These are phyloP conservation scores for Arthrobotrys iridis DNA, from an alignment of 2,329 filamentous ascomycete species.

Conservation along the genomic window DNA sequence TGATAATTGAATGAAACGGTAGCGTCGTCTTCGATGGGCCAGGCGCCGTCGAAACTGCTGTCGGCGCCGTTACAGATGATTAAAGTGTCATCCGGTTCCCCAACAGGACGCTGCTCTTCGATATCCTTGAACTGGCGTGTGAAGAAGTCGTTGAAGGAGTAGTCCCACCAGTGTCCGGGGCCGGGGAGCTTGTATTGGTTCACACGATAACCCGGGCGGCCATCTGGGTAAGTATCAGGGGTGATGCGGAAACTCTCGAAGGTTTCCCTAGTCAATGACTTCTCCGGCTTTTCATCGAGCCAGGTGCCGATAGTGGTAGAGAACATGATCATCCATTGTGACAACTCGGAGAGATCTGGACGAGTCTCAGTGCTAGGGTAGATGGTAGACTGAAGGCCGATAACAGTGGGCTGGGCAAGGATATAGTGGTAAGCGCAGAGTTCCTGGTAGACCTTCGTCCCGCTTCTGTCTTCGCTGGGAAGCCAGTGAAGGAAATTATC, in stretches of 20 bases:
- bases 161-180: slow-evolving; percentile 56
- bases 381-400: slow-evolving; percentile 58
- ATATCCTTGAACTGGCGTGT: slow-evolving; percentile 61
- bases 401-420: slow-evolving; percentile 60
- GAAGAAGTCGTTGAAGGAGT: slow-evolving; percentile 63
- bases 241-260: slow-evolving; percentile 60
- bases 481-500: slow-evolving; percentile 61
- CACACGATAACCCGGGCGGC: slow-evolving; percentile 58
- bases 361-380: slow-evolving; percentile 58
- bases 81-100: slow-evolving; percentile 57
- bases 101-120: slow-evolving; percentile 59
- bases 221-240: slow-evolving; percentile 46
- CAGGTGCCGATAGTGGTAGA: slow-evolving; percentile 60
- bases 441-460: slow-evolving; percentile 61
- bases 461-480: slow-evolving; percentile 60
- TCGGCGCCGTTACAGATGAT: slow-evolving; percentile 62
- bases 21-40: slow-evolving; percentile 54
- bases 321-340: slow-evolving; percentile 62
- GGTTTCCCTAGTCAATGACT: slow-evolving; percentile 59
- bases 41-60: slow-evolving; percentile 60
- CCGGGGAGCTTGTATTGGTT: slow-evolving; percentile 60
- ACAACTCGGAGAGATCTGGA: slow-evolving; percentile 60
- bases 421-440: slow-evolving; percentile 63
- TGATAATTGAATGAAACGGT: slow-evolving; percentile 57
- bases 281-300: slow-evolving; percentile 59